Base-by-base conservation (phyloP, 768 basidiomycete species). In the Boletus rex-veris region DNA sequence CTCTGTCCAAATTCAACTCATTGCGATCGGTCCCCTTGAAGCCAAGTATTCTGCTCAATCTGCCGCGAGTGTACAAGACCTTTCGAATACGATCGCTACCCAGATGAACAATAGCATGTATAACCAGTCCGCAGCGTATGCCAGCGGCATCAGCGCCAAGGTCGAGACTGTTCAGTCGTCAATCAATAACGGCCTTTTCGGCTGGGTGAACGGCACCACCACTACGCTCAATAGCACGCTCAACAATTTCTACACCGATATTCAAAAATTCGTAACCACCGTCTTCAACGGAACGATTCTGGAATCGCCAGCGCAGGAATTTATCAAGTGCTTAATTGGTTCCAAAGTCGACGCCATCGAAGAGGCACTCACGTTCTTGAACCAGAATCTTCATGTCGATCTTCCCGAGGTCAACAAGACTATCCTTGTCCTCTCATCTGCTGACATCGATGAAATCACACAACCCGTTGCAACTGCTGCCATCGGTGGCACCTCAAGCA, bases 191-290 rank as follows among this genome's bases (percentile, higher is more conserved):
- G 88, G 88, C 24, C 72, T 98, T 43, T 96, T 98, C 58, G 93
- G 94, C 10, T 98, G 95, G 95, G 86, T 98, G 45, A 93, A 98
- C 62, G 80, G 77, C n/a, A 96, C 96, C 9, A 96, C 93, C 1
- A 84, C 83, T 4, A 84, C 86, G 5, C 79, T 99, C 49, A 99
- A 99, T 70, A 74, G 76, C 61, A 97, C 96, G 3, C 74, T 99
- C 63, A 86, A 82, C 66, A 78, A 77, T 43, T 96, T 99, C 70
- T 98, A 98, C 73, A 76, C 76, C 52, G 93, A 92, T 46, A 73
- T 99, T 31, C 90, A 96, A 70, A 76, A 80, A 41, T 77, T 82
- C 7, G 91, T 98, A n/a, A 73, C 77, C 50, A 77, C 78, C 1
- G 80, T 93, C 9, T 95, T 98, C 70, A 87, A 90, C 43, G 84